Evolutionary conservation across 495 filamentous ascomycete genomes (phyloP).

Genomic region (Jackrogersella multiformis): DNA sequence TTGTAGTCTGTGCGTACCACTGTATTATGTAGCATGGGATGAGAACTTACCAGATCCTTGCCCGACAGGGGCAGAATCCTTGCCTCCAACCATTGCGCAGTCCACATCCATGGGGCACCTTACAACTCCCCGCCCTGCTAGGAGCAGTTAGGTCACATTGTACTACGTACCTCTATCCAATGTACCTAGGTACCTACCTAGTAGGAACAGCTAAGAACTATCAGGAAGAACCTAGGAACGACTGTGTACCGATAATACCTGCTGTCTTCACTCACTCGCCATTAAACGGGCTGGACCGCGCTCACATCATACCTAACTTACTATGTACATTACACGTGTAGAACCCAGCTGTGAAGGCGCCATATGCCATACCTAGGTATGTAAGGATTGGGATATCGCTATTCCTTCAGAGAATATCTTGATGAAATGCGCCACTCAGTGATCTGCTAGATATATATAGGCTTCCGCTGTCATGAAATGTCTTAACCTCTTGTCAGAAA

Average conservation of each 20-base stretch:
- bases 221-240: constrained; percentile 15
- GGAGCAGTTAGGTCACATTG: no score
- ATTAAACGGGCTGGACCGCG: constrained; percentile 2
- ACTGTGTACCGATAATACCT: constrained; percentile 1
- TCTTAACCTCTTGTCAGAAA: constrained; percentile 7
- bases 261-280: background rate
- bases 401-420: background rate
- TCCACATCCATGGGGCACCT: constrained; percentile 33
- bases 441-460: background rate
- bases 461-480: constrained; percentile 4
- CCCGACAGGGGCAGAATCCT: constrained; percentile 22
- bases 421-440: background rate
- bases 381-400: background rate
- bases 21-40: constrained; percentile 28
- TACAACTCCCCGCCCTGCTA: constrained; percentile 7
- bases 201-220: no score
- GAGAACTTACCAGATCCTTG: constrained; percentile 37
- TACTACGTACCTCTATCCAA: no score
- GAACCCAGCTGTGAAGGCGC: no score
- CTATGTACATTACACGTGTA: background rate
- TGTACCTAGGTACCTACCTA: no score
- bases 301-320: constrained; percentile 1
- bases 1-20: constrained; percentile 22
- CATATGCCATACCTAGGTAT: background rate
- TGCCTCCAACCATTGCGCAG: constrained; percentile 39